phyloP scores from a whole-genome alignment of 495 filamentous ascomycete species.

The Aspergillus conjunctus region DNA sequence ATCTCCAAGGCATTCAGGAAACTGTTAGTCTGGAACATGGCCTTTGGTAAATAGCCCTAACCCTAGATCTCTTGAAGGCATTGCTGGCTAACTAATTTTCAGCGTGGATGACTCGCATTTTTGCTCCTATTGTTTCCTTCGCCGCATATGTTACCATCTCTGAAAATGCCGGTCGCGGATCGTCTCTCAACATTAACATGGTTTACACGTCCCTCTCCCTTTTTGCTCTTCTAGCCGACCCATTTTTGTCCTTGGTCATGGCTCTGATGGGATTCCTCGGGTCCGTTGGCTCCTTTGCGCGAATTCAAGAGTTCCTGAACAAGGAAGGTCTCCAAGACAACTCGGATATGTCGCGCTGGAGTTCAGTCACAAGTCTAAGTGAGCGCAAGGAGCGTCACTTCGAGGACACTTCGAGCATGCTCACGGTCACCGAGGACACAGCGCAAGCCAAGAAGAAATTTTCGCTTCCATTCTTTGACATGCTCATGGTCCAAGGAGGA shows the following conservation, averaged over 20 bases:
- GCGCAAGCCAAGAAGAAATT: constrained; percentile 15
- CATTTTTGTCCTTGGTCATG: constrained; percentile 59
- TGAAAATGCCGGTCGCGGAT: constrained; percentile 45
- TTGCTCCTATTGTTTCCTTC: constrained; percentile 56
- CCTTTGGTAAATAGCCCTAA: constrained; percentile 36
- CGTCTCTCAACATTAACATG: constrained; percentile 50
- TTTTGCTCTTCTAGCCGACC: constrained; percentile 59
- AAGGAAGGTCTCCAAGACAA: constrained; percentile 42
- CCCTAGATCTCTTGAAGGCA: background rate
- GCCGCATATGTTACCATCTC: constrained; percentile 53
- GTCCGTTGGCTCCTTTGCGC: constrained; percentile 57
- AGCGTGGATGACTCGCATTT: constrained; percentile 55
- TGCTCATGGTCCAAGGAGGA: constrained; percentile 47
- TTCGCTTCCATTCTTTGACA: constrained; percentile 22
- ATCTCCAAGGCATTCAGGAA: constrained; percentile 59
- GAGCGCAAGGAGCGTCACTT: constrained; percentile 7
- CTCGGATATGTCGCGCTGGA: constrained; percentile 25
- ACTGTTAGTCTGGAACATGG: constrained; percentile 57
- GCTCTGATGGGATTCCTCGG: constrained; percentile 54
- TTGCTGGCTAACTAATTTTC: background rate
- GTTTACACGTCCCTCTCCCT: constrained; percentile 64
- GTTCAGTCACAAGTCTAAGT: background rate
- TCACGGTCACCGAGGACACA: constrained; percentile 26
- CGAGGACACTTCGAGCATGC: constrained; percentile 29
- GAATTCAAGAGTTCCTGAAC: constrained; percentile 61